Base-by-base conservation (phyloP, 768 basidiomycete genomes). In the Suillus subluteus region DNA sequence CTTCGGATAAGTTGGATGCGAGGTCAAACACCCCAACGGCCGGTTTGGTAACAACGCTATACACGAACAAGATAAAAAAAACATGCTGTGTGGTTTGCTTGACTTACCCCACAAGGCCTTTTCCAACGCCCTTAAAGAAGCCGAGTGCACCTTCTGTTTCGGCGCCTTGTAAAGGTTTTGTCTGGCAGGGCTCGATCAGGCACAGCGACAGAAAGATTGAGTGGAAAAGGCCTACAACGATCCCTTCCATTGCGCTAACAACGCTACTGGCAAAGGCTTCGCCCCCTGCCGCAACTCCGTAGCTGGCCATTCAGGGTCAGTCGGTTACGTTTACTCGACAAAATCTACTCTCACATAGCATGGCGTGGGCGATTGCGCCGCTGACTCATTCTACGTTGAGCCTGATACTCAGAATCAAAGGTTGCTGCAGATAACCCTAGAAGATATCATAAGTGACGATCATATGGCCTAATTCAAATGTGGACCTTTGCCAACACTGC, bases 91-190 rank as follows among this genome's bases (percentile, higher is more conserved):
- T 58, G 54, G 46, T 62, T 41, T 44, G 43, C 30, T 40, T 46
- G 44, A 37, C 52, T 69, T 76, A 96, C 94, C 98, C 98, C 63
- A 98, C 95, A 58, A 99, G 82, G 23, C 98, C 96, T 77, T 96
- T 97, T 32, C 98, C 98, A 38, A 99, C 88, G 13, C 98, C 98
- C 78, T 98, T 99, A 84, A 98, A 95, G 80, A 99, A 99, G 4
- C 98, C 98, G 35, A 94, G 80, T 0, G 97, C 96, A 15, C 98
- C 98, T 74, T 91, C 96, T 11, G 88, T 83, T 73, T 99, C 97
- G 1, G 98, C 98, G 6, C 98, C 98, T 79, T 99, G 96, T 55
- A 99, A 88, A 3, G 98, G 98, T 74, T 98, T 98, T 79, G 96
- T 91, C 96, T 97, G 70, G 21, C 26, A 69, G 35, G 58, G 58